Conservation (phyloP, 129 eudicot species). For the Glebionis coronaria region DNA sequence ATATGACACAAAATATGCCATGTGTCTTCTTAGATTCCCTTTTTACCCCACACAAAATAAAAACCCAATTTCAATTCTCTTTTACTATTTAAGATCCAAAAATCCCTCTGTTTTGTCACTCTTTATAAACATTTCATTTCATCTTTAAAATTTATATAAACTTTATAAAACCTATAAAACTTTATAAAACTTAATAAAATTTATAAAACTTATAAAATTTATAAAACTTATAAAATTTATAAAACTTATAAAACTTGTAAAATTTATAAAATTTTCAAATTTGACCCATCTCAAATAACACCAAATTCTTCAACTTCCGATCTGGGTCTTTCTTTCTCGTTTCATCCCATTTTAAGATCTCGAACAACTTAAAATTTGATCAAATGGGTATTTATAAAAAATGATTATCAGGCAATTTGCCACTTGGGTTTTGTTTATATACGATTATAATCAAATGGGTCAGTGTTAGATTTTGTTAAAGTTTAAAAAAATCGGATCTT, state of each 20-base stretch:
- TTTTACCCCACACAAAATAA: conserved; percentile 6
- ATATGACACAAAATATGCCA: conserved; percentile 33
- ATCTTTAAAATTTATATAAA: too few species aligned
- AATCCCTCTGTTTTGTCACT: conserved; percentile 16
- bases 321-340: conserved; percentile 26
- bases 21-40: conserved; percentile 22
- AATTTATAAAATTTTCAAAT: conserved; percentile 8
- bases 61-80: conserved; percentile 7
- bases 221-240: conserved; percentile 1
- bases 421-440: too few species aligned
- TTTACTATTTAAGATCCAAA: conserved; percentile 60
- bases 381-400: too few species aligned
- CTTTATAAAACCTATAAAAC: too few species aligned
- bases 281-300: conserved; percentile 29
- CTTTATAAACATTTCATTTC: conserved; percentile 4
- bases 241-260: too few species aligned
- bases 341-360: not conserved
- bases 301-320: conserved; percentile 14
- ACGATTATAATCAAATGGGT: not conserved
- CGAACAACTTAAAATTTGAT: too few species aligned
- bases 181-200: too few species aligned
- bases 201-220: too few species aligned
- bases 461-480: not conserved
- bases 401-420: too few species aligned
- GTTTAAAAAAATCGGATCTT: not conserved